Conservation (phyloP, 2,329 filamentous ascomycete species). For the Didymella segeticola region DNA sequence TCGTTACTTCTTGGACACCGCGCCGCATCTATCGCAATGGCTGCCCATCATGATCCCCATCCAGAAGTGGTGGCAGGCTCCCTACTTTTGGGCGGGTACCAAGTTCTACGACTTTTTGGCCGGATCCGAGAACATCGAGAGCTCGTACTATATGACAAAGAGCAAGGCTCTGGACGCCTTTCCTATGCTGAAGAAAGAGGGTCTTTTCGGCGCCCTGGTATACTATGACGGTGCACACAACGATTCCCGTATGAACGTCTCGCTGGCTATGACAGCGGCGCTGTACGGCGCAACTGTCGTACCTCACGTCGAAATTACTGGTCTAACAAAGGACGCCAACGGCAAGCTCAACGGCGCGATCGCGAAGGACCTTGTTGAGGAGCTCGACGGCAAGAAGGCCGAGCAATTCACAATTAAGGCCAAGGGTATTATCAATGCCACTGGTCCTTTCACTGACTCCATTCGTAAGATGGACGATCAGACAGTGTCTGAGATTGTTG, state of each 20-base stretch:
- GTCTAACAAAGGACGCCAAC: conserved; percentile 74
- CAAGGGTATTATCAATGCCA: conserved; percentile 86
- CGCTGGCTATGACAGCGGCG: conserved; percentile 86
- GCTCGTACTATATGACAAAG: conserved; percentile 84
- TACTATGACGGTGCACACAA: conserved; percentile 94
- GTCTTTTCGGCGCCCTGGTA: conserved; percentile 80
- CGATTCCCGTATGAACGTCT: conserved; percentile 91
- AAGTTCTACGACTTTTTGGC: conserved; percentile 88
- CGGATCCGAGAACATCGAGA: conserved; percentile 86
- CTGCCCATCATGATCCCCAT: conserved; percentile 84
- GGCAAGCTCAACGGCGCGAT: conserved; percentile 77
- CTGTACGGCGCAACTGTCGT: conserved; percentile 83
- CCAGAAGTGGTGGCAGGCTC: conserved; percentile 83
- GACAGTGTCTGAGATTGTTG: conserved; percentile 76
- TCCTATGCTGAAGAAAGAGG: conserved; percentile 83
- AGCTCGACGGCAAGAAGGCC: conserved; percentile 66
- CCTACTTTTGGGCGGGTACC: conserved; percentile 78
- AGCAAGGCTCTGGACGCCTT: conserved; percentile 87
- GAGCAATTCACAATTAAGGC: conserved; percentile 75
- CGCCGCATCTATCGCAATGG: conserved; percentile 80
- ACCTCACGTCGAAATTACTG: conserved; percentile 83
- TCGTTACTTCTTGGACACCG: conserved; percentile 82
- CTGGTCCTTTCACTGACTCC: conserved; percentile 84
- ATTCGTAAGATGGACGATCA: conserved; percentile 86
- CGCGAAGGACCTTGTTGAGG: conserved; percentile 73